phyloP scores from a whole-genome alignment of 2,329 filamentous ascomycete species.

The Ceratocystis destructans region DNA sequence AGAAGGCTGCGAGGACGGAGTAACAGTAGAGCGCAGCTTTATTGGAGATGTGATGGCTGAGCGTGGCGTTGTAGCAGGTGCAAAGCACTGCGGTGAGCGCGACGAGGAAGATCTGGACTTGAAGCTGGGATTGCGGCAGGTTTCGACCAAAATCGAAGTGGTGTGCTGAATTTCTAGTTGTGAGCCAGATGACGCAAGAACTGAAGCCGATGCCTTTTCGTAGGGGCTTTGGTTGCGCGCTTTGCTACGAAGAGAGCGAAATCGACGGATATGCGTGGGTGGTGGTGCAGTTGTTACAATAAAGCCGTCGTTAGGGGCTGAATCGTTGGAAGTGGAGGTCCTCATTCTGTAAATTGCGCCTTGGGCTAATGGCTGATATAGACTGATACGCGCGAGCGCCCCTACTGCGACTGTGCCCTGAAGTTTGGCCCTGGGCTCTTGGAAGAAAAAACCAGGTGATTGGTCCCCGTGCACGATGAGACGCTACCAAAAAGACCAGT shows the following conservation, averaged over 20 bases:
- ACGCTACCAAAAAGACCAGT: neutral
- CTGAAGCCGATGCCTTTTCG: slow-evolving; percentile 7
- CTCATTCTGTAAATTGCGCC: neutral
- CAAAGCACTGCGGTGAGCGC: neutral
- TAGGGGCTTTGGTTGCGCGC: neutral
- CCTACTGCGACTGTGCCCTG: neutral
- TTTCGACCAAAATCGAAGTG: slow-evolving; percentile 12
- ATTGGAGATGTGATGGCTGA: neutral
- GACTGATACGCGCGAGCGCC: neutral
- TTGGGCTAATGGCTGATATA: neutral
- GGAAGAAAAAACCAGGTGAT: neutral
- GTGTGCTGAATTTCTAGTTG: slow-evolving; percentile 17
- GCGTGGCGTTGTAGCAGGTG: neutral
- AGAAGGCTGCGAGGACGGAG: neutral
- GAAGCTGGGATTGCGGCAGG: neutral
- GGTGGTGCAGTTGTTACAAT: slow-evolving; percentile 6
- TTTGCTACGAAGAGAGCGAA: slow-evolving; percentile 12
- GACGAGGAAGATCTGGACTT: neutral
- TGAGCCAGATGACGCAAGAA: neutral
- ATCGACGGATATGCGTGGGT: slow-evolving; percentile 5
- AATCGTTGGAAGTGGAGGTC: slow-evolving; percentile 1
- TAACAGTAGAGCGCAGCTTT: neutral
- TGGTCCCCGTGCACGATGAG: slow-evolving; percentile 2
- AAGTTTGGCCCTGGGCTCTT: neutral
- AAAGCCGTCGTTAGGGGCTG: neutral